Conservation (phyloP, 2,329 filamentous ascomycete genomes). For the Verticillium alfalfae region DNA sequence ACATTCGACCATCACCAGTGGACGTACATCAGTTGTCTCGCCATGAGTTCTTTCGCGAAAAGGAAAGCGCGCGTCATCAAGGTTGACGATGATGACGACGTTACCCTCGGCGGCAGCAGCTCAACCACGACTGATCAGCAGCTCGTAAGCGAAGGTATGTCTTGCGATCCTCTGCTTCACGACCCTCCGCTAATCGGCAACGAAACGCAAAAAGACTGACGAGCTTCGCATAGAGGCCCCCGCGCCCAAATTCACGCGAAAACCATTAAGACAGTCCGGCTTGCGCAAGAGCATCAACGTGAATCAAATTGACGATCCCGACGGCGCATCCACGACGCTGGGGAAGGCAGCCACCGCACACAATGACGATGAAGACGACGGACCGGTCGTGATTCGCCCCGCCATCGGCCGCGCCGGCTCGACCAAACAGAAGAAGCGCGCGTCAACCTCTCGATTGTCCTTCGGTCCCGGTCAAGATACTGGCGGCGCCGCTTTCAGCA, state of each 20-base stretch:
- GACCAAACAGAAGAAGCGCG: constrained; percentile 63
- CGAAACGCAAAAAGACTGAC: constrained; percentile 9
- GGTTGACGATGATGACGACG: constrained; percentile 60
- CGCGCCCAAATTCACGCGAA: constrained; percentile 26
- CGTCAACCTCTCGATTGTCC: constrained; percentile 60
- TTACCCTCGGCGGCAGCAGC: not conserved
- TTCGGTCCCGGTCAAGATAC: constrained; percentile 61
- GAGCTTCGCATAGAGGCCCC: constrained; percentile 1
- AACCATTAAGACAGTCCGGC: constrained; percentile 52
- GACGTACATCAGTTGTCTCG: constrained; percentile 5
- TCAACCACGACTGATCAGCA: constrained; percentile 15
- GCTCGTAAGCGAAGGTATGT: constrained; percentile 31
- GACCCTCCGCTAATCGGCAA: constrained; percentile 17
- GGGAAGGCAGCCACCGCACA: constrained; percentile 16
- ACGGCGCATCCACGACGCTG: constrained; percentile 9
- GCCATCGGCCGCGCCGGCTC: constrained; percentile 40
- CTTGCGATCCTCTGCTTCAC: constrained; percentile 6
- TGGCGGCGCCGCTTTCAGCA: constrained; percentile 48
- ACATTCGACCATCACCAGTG: no score
- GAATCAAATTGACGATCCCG: constrained; percentile 21
- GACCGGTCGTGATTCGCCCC: constrained; percentile 45
- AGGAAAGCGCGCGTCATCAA: constrained; percentile 75
- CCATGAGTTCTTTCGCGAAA: constrained; percentile 53
- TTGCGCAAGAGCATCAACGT: constrained; percentile 51
- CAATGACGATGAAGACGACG: constrained; percentile 36